phyloP scores from a whole-genome alignment of 2,329 filamentous ascomycete species.

The Exophiala phaeomuriformis region DNA sequence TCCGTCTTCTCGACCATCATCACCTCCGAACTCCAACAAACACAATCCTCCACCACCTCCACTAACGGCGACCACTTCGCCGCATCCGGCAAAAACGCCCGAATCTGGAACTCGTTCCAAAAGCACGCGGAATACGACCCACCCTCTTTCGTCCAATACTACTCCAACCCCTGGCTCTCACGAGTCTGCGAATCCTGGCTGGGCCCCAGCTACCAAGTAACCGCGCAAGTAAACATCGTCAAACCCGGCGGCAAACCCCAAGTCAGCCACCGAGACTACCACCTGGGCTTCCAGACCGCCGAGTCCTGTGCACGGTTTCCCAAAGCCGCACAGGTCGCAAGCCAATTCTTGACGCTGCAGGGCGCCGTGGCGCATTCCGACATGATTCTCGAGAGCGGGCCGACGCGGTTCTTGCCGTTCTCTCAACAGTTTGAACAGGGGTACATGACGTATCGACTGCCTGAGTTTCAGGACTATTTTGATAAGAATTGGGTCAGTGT shows the following conservation, averaged over 20 bases:
- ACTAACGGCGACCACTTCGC: slow-evolving; percentile 55
- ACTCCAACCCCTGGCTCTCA: slow-evolving; percentile 53
- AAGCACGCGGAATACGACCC: slow-evolving; percentile 52
- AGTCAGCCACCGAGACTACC: slow-evolving; percentile 55
- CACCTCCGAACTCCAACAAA: slow-evolving; percentile 35
- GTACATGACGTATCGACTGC: slow-evolving; percentile 51
- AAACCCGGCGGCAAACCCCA: slow-evolving; percentile 53
- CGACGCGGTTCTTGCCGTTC: slow-evolving; percentile 55
- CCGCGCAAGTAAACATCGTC: slow-evolving; percentile 57
- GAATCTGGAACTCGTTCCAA: slow-evolving; percentile 61
- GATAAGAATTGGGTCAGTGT: slow-evolving; percentile 46
- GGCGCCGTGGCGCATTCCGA: slow-evolving; percentile 57
- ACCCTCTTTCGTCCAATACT: slow-evolving; percentile 50
- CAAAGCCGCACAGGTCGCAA: slow-evolving; percentile 47
- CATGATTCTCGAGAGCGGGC: slow-evolving; percentile 53
- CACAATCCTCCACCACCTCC: background rate
- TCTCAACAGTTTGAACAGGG: slow-evolving; percentile 52
- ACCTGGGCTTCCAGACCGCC: slow-evolving; percentile 55
- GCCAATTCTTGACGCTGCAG: slow-evolving; percentile 54
- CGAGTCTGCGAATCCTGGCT: slow-evolving; percentile 51
- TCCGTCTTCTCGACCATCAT: slow-evolving; percentile 46
- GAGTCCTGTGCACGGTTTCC: slow-evolving; percentile 45
- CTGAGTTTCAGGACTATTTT: slow-evolving; percentile 51
- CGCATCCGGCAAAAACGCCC: slow-evolving; percentile 47
- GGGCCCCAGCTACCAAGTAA: slow-evolving; percentile 54